Conservation (phyloP, 306 rosid genomes). For the Quercus suber region DNA sequence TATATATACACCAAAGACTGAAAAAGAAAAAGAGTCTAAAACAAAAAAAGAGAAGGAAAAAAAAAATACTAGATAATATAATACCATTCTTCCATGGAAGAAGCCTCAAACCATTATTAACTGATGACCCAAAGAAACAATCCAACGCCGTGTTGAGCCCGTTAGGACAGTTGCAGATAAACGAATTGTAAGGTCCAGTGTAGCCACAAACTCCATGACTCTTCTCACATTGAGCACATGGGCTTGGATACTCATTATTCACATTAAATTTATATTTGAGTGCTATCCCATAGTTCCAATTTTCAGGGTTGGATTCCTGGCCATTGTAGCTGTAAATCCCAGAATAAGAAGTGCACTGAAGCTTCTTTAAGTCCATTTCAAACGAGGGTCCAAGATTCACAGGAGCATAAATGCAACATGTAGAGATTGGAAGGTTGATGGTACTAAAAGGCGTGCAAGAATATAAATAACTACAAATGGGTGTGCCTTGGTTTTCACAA, state of each 20-base stretch:
- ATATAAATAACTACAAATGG: slow-evolving; percentile 61
- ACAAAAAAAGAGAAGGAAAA: background rate
- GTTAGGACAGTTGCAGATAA: slow-evolving; percentile 69
- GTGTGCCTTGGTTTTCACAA: slow-evolving; percentile 53
- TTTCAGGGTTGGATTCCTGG: slow-evolving; percentile 56
- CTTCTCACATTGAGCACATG: slow-evolving; percentile 63
- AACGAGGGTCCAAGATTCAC: slow-evolving; percentile 80
- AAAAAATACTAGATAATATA: background rate
- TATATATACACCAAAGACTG: background rate
- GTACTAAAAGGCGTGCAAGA: slow-evolving; percentile 64
- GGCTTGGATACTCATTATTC: slow-evolving; percentile 63
- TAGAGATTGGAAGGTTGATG: slow-evolving; percentile 54
- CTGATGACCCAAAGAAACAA: slow-evolving; percentile 57
- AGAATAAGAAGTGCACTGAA: slow-evolving; percentile 73
- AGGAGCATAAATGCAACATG: slow-evolving; percentile 82
- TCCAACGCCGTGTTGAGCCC: slow-evolving; percentile 64
- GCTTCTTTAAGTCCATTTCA: slow-evolving; percentile 76
- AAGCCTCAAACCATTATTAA: slow-evolving; percentile 38
- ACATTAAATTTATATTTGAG: slow-evolving; percentile 71
- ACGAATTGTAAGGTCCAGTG: slow-evolving; percentile 40
- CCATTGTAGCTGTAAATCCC: slow-evolving; percentile 76
- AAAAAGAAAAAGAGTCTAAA: background rate
- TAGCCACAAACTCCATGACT: slow-evolving; percentile 70
- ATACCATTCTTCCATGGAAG: slow-evolving; percentile 41
- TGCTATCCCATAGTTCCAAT: slow-evolving; percentile 87